phyloP scores from a whole-genome alignment of 306 rosid genomes.

The Trifolium subterraneum region DNA sequence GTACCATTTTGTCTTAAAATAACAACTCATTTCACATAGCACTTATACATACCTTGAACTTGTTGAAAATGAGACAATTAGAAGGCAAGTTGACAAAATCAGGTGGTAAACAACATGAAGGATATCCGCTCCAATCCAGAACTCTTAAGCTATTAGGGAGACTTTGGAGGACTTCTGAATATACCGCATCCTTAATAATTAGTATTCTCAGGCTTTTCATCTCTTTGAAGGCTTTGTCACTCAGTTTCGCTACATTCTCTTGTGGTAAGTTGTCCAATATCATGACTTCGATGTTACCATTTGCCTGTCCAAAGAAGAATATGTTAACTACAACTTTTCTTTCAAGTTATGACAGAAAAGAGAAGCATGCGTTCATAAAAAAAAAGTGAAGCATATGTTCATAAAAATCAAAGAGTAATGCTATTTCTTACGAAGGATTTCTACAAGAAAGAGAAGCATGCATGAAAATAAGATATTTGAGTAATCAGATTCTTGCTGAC shows the following conservation, averaged over 20 bases:
- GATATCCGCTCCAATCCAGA: slow-evolving; percentile 20
- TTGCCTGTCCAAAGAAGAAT: not conserved
- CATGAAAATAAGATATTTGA: not conserved
- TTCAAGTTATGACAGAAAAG: not conserved
- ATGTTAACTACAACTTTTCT: not conserved
- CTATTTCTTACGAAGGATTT: not conserved
- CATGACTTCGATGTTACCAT: slow-evolving; percentile 1
- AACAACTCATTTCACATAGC: not conserved
- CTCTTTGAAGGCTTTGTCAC: slow-evolving; percentile 15
- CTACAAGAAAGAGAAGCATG: not conserved
- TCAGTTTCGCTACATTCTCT: not conserved
- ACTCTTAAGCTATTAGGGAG: slow-evolving; percentile 12
- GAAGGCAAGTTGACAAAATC: slow-evolving; percentile 4
- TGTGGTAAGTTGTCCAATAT: slow-evolving; percentile 3
- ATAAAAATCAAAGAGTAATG: not conserved
- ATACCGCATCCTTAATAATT: not conserved
- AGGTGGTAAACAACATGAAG: not conserved
- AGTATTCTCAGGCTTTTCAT: slow-evolving; percentile 17
- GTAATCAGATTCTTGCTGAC: not conserved
- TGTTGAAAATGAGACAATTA: slow-evolving; percentile 8
- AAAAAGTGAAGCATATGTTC: not conserved
- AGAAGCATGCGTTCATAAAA: too few relatives aligned
- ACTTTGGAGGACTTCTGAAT: slow-evolving; percentile 9
- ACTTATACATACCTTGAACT: slow-evolving; percentile 6
- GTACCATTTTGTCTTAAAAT: too few relatives aligned